These are phyloP conservation scores for Ceratopteris richardii DNA, from an alignment of 75 land plant genomes.

Conservation along the genomic window DNA sequence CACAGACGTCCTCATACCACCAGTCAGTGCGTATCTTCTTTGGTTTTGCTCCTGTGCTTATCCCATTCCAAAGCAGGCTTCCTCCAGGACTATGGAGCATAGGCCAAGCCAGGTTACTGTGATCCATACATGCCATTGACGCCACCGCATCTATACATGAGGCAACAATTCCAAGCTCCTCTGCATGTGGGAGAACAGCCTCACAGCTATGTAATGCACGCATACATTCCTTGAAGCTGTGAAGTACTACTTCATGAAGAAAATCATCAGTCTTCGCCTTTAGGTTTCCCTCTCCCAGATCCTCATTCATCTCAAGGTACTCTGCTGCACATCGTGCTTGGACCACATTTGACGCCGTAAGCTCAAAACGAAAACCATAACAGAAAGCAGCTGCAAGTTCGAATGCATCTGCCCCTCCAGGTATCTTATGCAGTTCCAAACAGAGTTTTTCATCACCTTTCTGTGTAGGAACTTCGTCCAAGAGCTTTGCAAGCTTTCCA, in stretches of 20 bases:
- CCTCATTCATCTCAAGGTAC: constrained; percentile 92
- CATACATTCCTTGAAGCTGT: constrained; percentile 60
- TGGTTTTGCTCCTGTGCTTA: constrained; percentile 61
- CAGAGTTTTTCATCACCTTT: constrained; percentile 22
- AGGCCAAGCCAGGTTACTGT: constrained; percentile 31
- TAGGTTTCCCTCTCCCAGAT: constrained; percentile 69
- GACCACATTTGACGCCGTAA: constrained; percentile 45
- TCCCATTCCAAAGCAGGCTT: constrained; percentile 31
- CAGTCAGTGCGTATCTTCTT: too few relatives aligned
- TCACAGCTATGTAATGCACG: constrained; percentile 63
- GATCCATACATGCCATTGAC: constrained; percentile 63
- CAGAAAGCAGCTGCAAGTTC: constrained; percentile 64
- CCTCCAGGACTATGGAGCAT: constrained; percentile 14
- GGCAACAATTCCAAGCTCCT: constrained; percentile 57
- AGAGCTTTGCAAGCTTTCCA: constrained; percentile 57
- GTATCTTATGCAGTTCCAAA: constrained; percentile 43
- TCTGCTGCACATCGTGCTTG: constrained; percentile 56
- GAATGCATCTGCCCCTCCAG: constrained; percentile 69
- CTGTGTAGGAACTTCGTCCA: constrained; percentile 43
- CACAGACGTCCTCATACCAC: constrained; percentile 76
- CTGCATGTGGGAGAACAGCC: constrained; percentile 65
- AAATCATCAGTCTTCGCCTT: constrained; percentile 62
- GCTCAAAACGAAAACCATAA: constrained; percentile 51
- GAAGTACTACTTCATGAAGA: constrained; percentile 47
- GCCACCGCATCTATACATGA: constrained; percentile 66